phyloP scores from a whole-genome alignment of 148 eudicot genomes.

The Nepenthes gracilis region DNA sequence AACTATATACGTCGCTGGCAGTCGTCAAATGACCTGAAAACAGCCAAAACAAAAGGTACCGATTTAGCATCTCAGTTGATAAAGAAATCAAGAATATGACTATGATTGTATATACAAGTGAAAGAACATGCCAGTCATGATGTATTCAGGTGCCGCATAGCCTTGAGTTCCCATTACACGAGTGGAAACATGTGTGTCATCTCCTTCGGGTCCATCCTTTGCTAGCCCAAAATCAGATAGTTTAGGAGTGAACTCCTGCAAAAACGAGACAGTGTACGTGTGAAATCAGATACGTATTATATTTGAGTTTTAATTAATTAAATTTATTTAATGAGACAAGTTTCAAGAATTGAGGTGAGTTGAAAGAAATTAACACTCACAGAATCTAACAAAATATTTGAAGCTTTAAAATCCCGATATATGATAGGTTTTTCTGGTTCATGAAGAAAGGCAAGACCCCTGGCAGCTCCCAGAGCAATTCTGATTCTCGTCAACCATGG shows the following conservation, averaged over 20 bases:
- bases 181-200: background rate
- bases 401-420: constrained; percentile 11
- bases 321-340: background rate
- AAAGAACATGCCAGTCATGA: constrained; percentile 10
- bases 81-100: background rate
- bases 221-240: constrained; percentile 14
- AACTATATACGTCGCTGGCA: constrained; percentile 62
- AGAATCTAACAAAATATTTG: constrained; percentile 4
- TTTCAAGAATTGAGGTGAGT: background rate
- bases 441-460: constrained; percentile 13
- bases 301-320: background rate
- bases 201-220: constrained; percentile 10
- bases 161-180: constrained; percentile 7
- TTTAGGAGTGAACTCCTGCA: constrained; percentile 8
- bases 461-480: constrained; percentile 12
- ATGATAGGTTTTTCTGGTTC: constrained; percentile 8
- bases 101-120: background rate
- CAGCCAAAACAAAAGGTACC: background rate
- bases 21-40: constrained; percentile 44
- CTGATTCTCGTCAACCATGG: constrained; percentile 9
- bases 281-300: background rate
- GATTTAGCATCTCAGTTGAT: background rate
- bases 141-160: constrained; percentile 12
- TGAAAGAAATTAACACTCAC: background rate
- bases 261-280: background rate